These are phyloP conservation scores for Coniophora puteana DNA, from an alignment of 1,284 basidiomycete genomes.

Conservation along the genomic window DNA sequence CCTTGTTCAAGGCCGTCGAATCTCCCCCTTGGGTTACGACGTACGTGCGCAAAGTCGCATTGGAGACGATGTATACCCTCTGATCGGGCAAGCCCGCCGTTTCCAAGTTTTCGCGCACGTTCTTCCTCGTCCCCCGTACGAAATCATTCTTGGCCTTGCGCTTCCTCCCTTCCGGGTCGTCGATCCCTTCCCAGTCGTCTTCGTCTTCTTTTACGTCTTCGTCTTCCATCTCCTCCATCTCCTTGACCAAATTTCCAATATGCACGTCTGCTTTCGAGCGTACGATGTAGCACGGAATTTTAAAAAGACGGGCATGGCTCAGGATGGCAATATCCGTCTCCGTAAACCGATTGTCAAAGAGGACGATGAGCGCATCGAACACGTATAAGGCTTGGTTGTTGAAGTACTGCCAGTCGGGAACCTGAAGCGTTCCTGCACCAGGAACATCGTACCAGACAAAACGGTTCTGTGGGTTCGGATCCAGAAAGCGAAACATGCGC, in stretches of 20 bases:
- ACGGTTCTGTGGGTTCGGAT: slow-evolving; percentile 11
- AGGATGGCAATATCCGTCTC: slow-evolving; percentile 10
- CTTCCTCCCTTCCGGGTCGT: background rate
- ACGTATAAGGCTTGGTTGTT: slow-evolving; percentile 12
- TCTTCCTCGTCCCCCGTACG: slow-evolving; percentile 14
- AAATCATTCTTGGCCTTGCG: slow-evolving; percentile 10
- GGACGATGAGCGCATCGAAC: slow-evolving; percentile 11
- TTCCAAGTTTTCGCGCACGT: slow-evolving; percentile 17
- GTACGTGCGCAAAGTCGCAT: slow-evolving; percentile 8
- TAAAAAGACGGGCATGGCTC: slow-evolving; percentile 9
- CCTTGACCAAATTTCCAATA: slow-evolving; percentile 13
- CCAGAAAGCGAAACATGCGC: slow-evolving; percentile 15
- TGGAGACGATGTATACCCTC: slow-evolving; percentile 20
- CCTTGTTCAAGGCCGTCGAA: slow-evolving; percentile 19
- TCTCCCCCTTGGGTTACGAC: slow-evolving; percentile 5
- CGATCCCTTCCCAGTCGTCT: slow-evolving; percentile 1
- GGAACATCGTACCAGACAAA: slow-evolving; percentile 14
- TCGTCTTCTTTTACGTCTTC: slow-evolving; percentile 8
- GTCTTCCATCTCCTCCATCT: slow-evolving; percentile 15
- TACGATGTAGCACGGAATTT: slow-evolving; percentile 13
- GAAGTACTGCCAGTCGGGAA: slow-evolving; percentile 13
- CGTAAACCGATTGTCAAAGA: slow-evolving; percentile 12
- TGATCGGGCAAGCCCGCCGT: slow-evolving; percentile 16
- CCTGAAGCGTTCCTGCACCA: slow-evolving; percentile 10
- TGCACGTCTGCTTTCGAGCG: slow-evolving; percentile 15